These are phyloP conservation scores for Kwoniella shandongensis DNA, from an alignment of 768 basidiomycete genomes.

Conservation along the genomic window DNA sequence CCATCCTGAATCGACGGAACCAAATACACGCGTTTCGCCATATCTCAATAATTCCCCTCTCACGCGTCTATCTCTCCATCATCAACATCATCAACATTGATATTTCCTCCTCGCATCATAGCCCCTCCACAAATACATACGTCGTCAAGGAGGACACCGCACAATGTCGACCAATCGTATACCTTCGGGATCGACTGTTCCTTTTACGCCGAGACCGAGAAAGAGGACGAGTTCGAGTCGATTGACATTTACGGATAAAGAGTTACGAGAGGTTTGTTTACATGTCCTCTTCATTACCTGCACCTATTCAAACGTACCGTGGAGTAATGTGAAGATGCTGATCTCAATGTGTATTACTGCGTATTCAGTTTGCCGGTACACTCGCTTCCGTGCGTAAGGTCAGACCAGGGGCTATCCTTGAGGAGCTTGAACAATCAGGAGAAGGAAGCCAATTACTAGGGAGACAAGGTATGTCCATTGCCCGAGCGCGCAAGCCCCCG, in stretches of 20 bases:
- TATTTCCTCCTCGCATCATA: background rate
- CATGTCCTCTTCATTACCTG: constrained; percentile 5
- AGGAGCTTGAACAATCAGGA: constrained; percentile 46
- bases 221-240: constrained; percentile 30
- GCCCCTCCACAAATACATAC: background rate
- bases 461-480: constrained; percentile 22
- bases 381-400: constrained; percentile 49
- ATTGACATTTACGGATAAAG: constrained; percentile 30
- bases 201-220: constrained; percentile 44
- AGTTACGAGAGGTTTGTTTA: constrained; percentile 44
- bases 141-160: background rate
- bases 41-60: background rate
- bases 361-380: constrained; percentile 40
- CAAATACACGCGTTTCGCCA: background rate
- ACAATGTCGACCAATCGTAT: background rate
- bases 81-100: constrained; percentile 1
- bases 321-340: too few species aligned
- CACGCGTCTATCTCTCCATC: background rate
- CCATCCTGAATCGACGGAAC: too few species aligned
- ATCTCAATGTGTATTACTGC: background rate
- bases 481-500: too few species aligned
- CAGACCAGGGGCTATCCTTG: constrained; percentile 36
- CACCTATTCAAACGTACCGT: too few species aligned
- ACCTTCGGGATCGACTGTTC: constrained; percentile 38
- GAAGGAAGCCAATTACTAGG: constrained; percentile 28